Conservation (phyloP, 1,284 basidiomycete genomes). For the Ustilago tritici region DNA sequence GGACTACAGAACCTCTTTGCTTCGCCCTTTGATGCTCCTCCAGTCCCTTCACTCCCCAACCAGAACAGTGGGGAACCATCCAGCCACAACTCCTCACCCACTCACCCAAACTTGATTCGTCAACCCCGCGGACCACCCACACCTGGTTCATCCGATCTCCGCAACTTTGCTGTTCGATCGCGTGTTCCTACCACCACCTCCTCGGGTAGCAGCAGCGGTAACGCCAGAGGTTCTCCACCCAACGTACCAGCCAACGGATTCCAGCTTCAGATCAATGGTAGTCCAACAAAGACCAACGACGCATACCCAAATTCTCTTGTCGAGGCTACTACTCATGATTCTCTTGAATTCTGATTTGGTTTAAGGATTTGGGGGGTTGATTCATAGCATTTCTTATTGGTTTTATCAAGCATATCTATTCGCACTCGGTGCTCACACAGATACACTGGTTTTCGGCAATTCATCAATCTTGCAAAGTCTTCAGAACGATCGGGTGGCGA, state of each 20-base stretch:
- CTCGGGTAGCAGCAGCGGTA: conserved; percentile 6
- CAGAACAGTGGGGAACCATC: conserved; percentile 19
- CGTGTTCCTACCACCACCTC: conserved; percentile 33
- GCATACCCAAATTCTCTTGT: conserved; percentile 18
- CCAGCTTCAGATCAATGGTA: conserved; percentile 42
- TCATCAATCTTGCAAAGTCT: not conserved
- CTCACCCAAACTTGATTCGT: conserved; percentile 45
- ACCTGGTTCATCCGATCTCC: conserved; percentile 36
- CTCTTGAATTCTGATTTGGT: conserved; percentile 43
- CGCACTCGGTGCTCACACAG: not conserved
- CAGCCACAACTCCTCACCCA: conserved; percentile 25
- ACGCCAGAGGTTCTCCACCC: conserved; percentile 10
- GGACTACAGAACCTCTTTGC: conserved; percentile 61
- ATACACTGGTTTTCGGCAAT: not conserved
- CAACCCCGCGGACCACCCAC: conserved; percentile 59
- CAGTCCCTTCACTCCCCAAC: conserved; percentile 48
- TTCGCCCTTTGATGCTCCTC: conserved; percentile 60
- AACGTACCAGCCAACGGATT: conserved; percentile 15
- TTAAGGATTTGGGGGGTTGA: not conserved
- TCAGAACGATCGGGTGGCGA: not conserved
- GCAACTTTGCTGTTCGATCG: conserved; percentile 58
- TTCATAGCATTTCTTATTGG: conserved; percentile 5
- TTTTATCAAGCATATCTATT: conserved; percentile 1
- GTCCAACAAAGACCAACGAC: conserved; percentile 26
- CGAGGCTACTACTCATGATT: conserved; percentile 46